Conservation (phyloP, 352 stramenopile species). For the Phytophthora brassicae region DNA sequence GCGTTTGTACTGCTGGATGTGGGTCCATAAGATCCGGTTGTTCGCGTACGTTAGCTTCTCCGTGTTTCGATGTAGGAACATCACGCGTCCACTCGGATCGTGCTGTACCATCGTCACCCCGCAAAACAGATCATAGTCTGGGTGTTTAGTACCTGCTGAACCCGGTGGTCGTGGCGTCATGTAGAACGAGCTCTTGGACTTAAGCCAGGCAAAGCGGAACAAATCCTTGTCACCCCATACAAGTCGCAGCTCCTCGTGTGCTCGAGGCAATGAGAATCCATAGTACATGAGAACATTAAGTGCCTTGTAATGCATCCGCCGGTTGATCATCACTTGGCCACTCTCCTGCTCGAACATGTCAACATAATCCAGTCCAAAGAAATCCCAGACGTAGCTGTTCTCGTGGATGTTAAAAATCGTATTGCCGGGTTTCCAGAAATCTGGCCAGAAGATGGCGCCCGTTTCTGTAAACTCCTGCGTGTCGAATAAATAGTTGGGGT, state of each 20-base stretch:
- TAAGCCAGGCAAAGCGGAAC: conserved; percentile 81
- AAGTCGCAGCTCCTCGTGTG: conserved; percentile 51
- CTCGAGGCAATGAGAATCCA: conserved; percentile 39
- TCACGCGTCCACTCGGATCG: conserved; percentile 51
- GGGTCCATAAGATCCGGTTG: conserved; percentile 52
- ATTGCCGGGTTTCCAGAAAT: conserved; percentile 71
- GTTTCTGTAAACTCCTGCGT: conserved; percentile 51
- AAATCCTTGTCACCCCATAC: conserved; percentile 86
- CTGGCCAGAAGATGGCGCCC: conserved; percentile 82
- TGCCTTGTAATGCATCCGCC: conserved; percentile 48
- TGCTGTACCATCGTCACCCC: conserved; percentile 75
- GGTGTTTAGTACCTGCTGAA: conserved; percentile 48
- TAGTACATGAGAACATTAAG: conserved; percentile 82
- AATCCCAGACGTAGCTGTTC: conserved; percentile 69
- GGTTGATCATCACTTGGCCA: conserved; percentile 76
- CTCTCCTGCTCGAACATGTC: conserved; percentile 84
- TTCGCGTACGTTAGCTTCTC: conserved; percentile 60
- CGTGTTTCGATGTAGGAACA: conserved; percentile 76
- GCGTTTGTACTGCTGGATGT: conserved; percentile 64
- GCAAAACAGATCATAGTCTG: conserved; percentile 63
- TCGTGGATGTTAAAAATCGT: conserved; percentile 82
- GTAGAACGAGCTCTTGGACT: conserved; percentile 67
- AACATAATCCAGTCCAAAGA: conserved; percentile 61
- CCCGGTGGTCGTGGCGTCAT: conserved; percentile 57
- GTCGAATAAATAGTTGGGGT: conserved; percentile 70